Conservation (phyloP, 1,284 basidiomycete genomes). For the Paramarasmius palmivorus region DNA sequence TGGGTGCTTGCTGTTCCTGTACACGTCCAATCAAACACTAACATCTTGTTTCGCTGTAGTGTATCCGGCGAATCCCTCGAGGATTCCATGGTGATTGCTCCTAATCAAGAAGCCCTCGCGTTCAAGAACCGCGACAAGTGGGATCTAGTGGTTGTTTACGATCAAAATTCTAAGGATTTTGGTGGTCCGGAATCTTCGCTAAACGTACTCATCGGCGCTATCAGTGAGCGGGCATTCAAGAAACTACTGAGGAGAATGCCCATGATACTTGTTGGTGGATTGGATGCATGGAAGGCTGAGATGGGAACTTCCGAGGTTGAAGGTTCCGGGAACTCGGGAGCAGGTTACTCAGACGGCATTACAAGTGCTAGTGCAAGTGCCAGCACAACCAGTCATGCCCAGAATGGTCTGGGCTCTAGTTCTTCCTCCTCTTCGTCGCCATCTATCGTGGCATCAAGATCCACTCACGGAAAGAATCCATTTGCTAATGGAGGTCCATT, state of each 20-base stretch:
- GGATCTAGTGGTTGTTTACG: conserved; percentile 90
- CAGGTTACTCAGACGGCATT: neutral
- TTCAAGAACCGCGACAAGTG: conserved; percentile 86
- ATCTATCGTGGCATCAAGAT: neutral
- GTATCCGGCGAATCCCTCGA: conserved; percentile 73
- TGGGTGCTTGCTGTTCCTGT: conserved; percentile 38
- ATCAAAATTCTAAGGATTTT: conserved; percentile 67
- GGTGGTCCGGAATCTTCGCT: conserved; percentile 52
- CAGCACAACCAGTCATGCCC: neutral
- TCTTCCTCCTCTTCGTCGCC: conserved; percentile 2
- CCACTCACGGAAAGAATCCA: conserved; percentile 1
- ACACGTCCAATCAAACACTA: conserved; percentile 14
- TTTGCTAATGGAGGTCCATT: conserved; percentile 3
- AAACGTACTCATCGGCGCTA: conserved; percentile 63
- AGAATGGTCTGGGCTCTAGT: conserved; percentile 2
- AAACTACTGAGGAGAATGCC: conserved; percentile 80
- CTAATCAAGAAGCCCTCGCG: conserved; percentile 66
- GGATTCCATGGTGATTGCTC: conserved; percentile 72
- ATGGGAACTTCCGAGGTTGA: conserved; percentile 53
- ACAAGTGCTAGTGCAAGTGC: neutral
- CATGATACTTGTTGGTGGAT: conserved; percentile 84
- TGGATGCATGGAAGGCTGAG: conserved; percentile 80
- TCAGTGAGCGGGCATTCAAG: conserved; percentile 73
- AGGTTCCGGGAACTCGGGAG: neutral
- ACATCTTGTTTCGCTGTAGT: conserved; percentile 37